These are phyloP conservation scores for Alliaria petiolata DNA, from an alignment of 345 rosid genomes.

Conservation along the genomic window DNA sequence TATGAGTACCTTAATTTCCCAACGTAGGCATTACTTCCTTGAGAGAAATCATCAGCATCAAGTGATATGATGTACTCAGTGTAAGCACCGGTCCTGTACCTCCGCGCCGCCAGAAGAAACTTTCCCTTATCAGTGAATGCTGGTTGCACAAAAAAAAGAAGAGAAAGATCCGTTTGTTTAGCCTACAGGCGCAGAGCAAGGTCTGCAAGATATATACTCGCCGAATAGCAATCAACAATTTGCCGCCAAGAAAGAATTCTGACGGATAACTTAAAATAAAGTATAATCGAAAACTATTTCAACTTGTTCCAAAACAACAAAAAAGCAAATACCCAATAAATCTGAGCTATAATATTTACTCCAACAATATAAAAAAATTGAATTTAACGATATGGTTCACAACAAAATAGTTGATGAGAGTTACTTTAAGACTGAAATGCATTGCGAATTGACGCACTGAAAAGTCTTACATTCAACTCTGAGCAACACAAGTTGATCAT, in stretches of 20 bases:
- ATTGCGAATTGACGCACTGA: background rate
- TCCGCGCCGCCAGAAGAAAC: constrained; percentile 90
- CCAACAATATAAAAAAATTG: no score
- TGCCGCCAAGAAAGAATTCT: background rate
- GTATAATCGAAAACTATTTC: background rate
- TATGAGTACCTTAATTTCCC: constrained; percentile 79
- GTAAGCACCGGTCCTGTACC: constrained; percentile 74
- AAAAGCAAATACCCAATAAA: background rate
- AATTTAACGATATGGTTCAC: no score
- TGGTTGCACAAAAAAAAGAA: constrained; percentile 24
- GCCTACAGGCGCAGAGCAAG: no score
- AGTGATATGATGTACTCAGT: constrained; percentile 84
- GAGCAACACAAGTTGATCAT: background rate
- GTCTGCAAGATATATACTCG: no score
- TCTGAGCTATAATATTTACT: no score
- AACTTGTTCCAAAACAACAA: no score
- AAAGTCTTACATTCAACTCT: background rate
- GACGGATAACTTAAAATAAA: background rate
- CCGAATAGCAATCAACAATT: background rate
- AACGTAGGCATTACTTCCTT: constrained; percentile 88
- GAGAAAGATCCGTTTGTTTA: background rate
- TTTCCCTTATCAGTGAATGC: constrained; percentile 81
- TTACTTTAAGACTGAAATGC: no score
- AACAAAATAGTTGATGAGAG: no score
- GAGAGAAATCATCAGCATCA: constrained; percentile 83